phyloP scores from a whole-genome alignment of 2,329 filamentous ascomycete species.

The Botrytis tulipae region DNA sequence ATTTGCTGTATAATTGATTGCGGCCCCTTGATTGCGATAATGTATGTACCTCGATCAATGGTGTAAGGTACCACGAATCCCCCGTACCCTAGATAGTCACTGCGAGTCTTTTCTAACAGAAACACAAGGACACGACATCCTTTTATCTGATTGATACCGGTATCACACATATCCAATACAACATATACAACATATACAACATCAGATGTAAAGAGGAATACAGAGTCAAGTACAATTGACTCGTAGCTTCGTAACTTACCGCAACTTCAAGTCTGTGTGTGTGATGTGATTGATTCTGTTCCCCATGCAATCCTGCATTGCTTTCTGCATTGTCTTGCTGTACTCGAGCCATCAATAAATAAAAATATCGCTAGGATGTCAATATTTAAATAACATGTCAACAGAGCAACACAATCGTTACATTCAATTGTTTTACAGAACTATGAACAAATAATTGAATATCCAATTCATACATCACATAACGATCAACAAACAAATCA shows the following conservation, averaged over 20 bases:
- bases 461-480: neutral
- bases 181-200: neutral
- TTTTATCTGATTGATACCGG: neutral
- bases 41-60: neutral
- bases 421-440: neutral
- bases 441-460: neutral
- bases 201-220: neutral
- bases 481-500: slow-evolving; percentile 14
- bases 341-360: neutral
- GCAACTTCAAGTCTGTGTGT: neutral
- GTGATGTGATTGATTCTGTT: neutral
- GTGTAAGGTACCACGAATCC: neutral
- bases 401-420: neutral
- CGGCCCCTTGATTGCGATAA: neutral
- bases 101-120: neutral
- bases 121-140: neutral
- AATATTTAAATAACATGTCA: neutral
- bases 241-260: slow-evolving; percentile 1
- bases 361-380: neutral
- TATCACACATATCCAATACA: neutral
- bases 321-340: neutral
- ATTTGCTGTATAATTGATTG: neutral
- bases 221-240: neutral
- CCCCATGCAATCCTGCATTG: neutral
- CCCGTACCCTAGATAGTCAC: neutral